These are phyloP conservation scores for Trichoderma brevicompactum DNA, from an alignment of 2,329 filamentous ascomycete species.

Conservation along the genomic window DNA sequence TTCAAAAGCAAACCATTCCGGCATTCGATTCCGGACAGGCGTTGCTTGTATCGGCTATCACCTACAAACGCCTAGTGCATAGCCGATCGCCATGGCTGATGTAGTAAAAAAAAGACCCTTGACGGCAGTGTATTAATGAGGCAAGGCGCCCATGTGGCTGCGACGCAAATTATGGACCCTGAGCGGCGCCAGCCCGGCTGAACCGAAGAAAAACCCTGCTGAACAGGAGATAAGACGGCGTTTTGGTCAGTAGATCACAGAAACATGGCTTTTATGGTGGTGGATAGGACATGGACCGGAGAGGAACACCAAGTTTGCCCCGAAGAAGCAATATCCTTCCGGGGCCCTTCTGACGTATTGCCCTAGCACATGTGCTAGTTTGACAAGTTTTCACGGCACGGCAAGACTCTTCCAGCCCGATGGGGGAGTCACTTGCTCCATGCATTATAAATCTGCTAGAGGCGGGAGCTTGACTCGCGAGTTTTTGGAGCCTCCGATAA, in stretches of 20 bases:
- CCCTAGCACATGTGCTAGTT: not conserved
- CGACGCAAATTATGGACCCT: constrained; percentile 16
- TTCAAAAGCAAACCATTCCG: not conserved
- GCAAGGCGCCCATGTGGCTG: constrained; percentile 18
- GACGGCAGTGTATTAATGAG: constrained; percentile 5
- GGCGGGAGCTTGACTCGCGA: constrained; percentile 23
- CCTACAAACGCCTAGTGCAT: not conserved
- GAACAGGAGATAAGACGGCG: constrained; percentile 17
- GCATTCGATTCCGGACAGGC: not conserved
- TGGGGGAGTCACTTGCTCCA: constrained; percentile 21
- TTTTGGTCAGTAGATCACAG: constrained; percentile 4
- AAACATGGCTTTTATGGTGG: not conserved
- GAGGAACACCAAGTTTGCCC: not conserved
- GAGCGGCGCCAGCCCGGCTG: constrained; percentile 9
- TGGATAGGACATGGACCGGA: not conserved
- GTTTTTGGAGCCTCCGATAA: constrained; percentile 11
- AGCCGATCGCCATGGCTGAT: constrained; percentile 14
- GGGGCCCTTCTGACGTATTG: not conserved
- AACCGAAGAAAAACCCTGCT: constrained; percentile 18
- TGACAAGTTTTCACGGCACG: not conserved
- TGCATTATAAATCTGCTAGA: constrained; percentile 8
- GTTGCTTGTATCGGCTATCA: constrained; percentile 10
- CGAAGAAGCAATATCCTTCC: not conserved
- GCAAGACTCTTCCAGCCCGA: constrained; percentile 21
- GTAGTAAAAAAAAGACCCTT: constrained; percentile 3